A percentile compares a stretch with the other conserved stretches of the same genome.
Evolutionary conservation across 768 basidiomycete genomes (phyloP).

Genomic region (Pulveroboletus sp.): DNA sequence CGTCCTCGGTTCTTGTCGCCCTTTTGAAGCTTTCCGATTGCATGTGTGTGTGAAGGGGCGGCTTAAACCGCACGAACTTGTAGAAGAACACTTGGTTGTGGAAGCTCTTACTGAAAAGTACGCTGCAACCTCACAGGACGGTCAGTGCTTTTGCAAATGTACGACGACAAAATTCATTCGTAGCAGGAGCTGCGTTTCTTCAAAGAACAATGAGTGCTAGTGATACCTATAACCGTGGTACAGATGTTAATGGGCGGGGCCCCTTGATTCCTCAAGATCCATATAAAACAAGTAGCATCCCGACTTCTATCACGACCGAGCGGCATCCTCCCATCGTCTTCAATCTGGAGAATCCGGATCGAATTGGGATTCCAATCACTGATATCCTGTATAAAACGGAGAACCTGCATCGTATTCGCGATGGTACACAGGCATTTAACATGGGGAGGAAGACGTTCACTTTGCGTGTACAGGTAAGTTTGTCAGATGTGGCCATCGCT

Average conservation of each 20-base stretch:
- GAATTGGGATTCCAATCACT: constrained; percentile 56
- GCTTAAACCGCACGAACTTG: background rate
- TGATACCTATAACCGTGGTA: background rate
- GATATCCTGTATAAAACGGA: constrained; percentile 54
- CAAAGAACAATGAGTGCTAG: background rate
- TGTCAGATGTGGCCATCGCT: background rate
- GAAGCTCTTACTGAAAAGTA: background rate
- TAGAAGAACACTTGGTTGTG: background rate
- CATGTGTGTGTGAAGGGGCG: background rate
- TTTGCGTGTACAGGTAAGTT: constrained; percentile 64
- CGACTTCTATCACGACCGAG: background rate
- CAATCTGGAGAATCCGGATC: constrained; percentile 47
- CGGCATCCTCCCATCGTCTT: constrained; percentile 61
- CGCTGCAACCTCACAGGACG: background rate
- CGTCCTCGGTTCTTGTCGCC: background rate
- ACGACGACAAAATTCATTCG: background rate
- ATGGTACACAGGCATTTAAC: constrained; percentile 56
- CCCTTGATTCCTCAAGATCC: constrained; percentile 22
- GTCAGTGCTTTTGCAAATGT: background rate
- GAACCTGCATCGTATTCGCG: constrained; percentile 49
- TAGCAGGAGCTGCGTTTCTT: background rate
- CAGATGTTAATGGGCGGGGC: constrained; percentile 14
- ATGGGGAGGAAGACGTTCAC: constrained; percentile 74
- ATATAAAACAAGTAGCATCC: constrained; percentile 17
- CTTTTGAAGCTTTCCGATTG: background rate